phyloP scores from a whole-genome alignment of 305 asterid genomes.

The Fraxinus platypoda region DNA sequence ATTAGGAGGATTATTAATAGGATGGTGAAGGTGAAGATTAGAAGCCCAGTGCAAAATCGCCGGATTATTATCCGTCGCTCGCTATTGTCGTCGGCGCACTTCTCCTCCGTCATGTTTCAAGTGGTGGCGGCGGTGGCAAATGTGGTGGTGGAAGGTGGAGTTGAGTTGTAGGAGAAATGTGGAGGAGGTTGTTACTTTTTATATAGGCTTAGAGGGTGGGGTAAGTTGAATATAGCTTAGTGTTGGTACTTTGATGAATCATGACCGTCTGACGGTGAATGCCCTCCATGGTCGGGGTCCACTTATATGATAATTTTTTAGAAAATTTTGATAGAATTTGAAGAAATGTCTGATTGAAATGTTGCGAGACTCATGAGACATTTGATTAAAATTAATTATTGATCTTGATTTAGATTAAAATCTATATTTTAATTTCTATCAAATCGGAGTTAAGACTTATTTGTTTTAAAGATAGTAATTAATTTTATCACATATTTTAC shows the following conservation, averaged over 20 bases:
- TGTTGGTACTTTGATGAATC: neutral
- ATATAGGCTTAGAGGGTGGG: neutral
- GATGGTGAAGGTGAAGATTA: constrained; percentile 38
- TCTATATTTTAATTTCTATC: too few relatives aligned
- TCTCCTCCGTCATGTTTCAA: constrained; percentile 47
- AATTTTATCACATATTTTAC: too few relatives aligned
- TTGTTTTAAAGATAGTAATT: too few relatives aligned
- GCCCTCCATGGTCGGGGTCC: neutral
- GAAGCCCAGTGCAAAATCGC: constrained; percentile 35
- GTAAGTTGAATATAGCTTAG: neutral
- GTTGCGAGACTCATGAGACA: too few relatives aligned
- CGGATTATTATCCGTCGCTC: constrained; percentile 25
- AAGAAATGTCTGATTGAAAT: too few relatives aligned
- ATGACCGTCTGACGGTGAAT: neutral
- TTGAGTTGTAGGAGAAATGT: neutral
- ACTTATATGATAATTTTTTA: neutral
- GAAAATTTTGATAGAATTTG: too few relatives aligned
- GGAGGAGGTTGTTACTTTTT: neutral
- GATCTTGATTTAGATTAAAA: too few relatives aligned
- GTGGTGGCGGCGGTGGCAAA: neutral
- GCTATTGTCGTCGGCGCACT: constrained; percentile 45
- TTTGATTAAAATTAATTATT: too few relatives aligned
- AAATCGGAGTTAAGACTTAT: too few relatives aligned
- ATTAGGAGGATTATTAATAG: constrained; percentile 45
- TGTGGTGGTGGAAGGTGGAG: neutral